Evolutionary conservation across 2,329 filamentous ascomycete genomes (phyloP), one percentile per base, ranked within the genome.

Genomic region (Hyphodiscus sp.): DNA sequence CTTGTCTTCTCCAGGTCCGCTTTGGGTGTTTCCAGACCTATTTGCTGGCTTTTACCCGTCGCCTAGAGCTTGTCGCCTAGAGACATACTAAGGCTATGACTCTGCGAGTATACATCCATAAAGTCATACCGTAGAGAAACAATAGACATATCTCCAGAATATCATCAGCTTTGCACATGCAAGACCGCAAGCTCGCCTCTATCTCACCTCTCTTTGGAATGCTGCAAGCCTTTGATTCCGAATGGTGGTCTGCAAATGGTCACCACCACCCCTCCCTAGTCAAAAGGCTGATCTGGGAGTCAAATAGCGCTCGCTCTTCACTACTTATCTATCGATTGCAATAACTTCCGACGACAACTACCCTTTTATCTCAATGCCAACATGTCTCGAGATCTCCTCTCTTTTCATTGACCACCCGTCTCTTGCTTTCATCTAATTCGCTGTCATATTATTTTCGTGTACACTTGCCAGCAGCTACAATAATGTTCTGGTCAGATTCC

Each of bases 401-500:
- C 16, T 38, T 13, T 2, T 38, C 4, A 26, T 26, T 26, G 23
- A 26, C 23, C 4, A 3, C 3, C 23, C 8, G 3, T 26, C 23
- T 20, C 15, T 43, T 11, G 9, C 41, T n/a, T n/a, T n/a, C n/a
- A 16, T 43, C 2, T n/a, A 15, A 38, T 38, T 38, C 16, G 33
- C 33, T 38, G 33, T 4, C 16, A 38, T 15, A 38, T 38, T 13
- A 2, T 10, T 26, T 48, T 44, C 47, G 16, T 19, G 19, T 18
- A 38, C 26, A 45, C 43, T 43, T 49, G 33, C 23, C 50, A 42
- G 47, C 53, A 54, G 52, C 30, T 38, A n/a, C 33, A 13, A 38
- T 38, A 38, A 38, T 38, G 33, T 13, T 38, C 33, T 15, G 16
- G 33, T 38, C 11, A 38, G 5, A 29, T 43, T 23, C 48, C 47